These are phyloP conservation scores for Yueomyces sp. DNA, from an alignment of 805 yeast genomes.

Conservation along the genomic window DNA sequence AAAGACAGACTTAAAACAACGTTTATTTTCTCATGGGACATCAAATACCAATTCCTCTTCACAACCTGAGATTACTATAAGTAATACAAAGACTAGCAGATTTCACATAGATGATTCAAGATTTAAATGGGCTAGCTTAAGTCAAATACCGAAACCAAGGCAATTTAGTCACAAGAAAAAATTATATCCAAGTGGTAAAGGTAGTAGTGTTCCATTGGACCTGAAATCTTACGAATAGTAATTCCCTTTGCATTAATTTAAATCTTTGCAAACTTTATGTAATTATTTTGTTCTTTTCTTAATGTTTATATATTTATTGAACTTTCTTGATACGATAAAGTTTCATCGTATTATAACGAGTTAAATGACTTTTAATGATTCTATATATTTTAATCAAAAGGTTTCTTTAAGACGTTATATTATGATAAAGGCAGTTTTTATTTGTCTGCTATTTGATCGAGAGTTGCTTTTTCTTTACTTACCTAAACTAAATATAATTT, in stretches of 20 bases:
- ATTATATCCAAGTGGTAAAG: conserved; percentile 90
- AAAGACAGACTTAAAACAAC: conserved; percentile 12
- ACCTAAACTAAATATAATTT: no score
- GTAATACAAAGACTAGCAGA: conserved; percentile 14
- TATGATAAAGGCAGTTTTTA: no score
- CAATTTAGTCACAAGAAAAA: conserved; percentile 57
- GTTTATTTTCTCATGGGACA: conserved; percentile 13
- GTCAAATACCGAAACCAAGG: conserved; percentile 80
- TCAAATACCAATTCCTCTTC: conserved; percentile 14
- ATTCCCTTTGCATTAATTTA: no score
- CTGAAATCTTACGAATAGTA: conserved; percentile 26
- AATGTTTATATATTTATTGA: no score
- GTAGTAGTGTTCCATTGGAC: conserved; percentile 79
- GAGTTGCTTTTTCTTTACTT: no score
- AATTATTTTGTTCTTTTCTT: no score
- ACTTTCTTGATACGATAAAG: no score
- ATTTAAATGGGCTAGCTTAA: conserved; percentile 53
- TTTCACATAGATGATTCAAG: conserved; percentile 53
- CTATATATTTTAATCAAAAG: no score
- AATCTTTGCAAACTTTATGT: not conserved
- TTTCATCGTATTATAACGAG: no score
- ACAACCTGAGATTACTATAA: conserved; percentile 11
- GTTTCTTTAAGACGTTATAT: no score
- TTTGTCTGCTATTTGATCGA: no score
- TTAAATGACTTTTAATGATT: no score